Base-by-base conservation (phyloP, 2,329 filamentous ascomycete genomes). In the Sclerotinia sclerotiorum region DNA sequence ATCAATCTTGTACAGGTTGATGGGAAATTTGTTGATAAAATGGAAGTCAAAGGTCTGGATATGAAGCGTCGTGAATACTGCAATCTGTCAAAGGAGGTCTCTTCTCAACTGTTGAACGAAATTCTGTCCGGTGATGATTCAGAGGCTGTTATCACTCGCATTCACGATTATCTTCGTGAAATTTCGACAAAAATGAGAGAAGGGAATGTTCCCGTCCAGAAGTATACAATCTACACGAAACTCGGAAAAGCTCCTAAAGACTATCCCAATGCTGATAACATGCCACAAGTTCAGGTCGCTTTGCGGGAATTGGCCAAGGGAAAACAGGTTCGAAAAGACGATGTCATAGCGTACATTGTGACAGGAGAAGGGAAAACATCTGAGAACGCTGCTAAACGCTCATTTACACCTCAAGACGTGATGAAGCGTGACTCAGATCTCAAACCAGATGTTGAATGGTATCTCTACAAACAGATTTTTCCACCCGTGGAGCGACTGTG, bases 61-160 rank as follows among this genome's bases (percentile, higher is more conserved):
- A 99, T 99, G 95, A 93, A 90, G 81, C 88, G 95, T 76, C 90
- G 96, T 83, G 95, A 99, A 81, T 99, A 97, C 82, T 99, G 95
- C 78, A 91, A 90, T 52, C 82, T 99, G 57, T 97, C 94, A 17
- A 98, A 99, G 79, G 95, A 99, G 76, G 93, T 96, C 27, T 98
- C 94, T 2, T 89, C 90, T 68, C 90, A 90, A 73, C 87, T 99
- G 24, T 83, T 99, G n/a, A 92, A 97, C 76, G 94, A 97, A 79
- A 92, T 99, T 46, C 86, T 99, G 5, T 97, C 93, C 0, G 95
- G 95, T 19, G 92, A 97, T 73, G 95, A 99, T 69, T 88, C 92
- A 0, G 95, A 99, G 77, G 84, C 90, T 35, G 91, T 96, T 3
- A 87, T 99, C 51, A 88, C 90, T 72, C 92, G 93, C 71, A 93